phyloP scores from a whole-genome alignment of 176 grass and related monocot genomes.

The Aegilops bicornis region DNA sequence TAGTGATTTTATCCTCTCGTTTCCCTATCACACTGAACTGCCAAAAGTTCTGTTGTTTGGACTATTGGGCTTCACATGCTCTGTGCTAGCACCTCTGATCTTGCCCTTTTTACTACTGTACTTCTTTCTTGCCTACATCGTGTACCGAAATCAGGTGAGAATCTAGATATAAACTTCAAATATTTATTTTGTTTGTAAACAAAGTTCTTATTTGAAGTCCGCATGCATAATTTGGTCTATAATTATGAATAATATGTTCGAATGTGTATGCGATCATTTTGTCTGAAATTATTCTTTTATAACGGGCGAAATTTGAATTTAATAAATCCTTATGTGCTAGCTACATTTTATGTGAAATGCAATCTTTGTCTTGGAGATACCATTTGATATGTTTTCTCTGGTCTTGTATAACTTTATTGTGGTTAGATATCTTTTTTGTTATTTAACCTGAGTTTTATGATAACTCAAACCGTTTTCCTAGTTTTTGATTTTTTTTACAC shows the following conservation, averaged over 20 bases:
- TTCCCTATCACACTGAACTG: slow-evolving; percentile 92
- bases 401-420: neutral
- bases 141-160: slow-evolving; percentile 94
- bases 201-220: neutral
- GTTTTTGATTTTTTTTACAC: neutral
- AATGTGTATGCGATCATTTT: neutral
- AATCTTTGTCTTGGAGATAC: neutral
- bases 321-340: neutral
- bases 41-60: slow-evolving; percentile 84
- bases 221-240: neutral
- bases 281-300: neutral
- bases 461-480: neutral
- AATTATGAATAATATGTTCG: slow-evolving; percentile 9
- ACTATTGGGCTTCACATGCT: slow-evolving; percentile 90
- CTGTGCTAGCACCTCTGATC: slow-evolving; percentile 82
- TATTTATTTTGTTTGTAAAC: neutral
- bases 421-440: neutral
- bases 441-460: neutral
- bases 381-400: slow-evolving; percentile 14
- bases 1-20: slow-evolving; percentile 45
- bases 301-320: neutral
- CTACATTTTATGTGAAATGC: neutral
- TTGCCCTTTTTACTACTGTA: slow-evolving; percentile 90
- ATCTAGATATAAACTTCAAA: neutral
- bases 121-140: slow-evolving; percentile 79